These are phyloP conservation scores for Taiozyma sp. DNA, from an alignment of 1,139 yeast genomes.

Conservation along the genomic window DNA sequence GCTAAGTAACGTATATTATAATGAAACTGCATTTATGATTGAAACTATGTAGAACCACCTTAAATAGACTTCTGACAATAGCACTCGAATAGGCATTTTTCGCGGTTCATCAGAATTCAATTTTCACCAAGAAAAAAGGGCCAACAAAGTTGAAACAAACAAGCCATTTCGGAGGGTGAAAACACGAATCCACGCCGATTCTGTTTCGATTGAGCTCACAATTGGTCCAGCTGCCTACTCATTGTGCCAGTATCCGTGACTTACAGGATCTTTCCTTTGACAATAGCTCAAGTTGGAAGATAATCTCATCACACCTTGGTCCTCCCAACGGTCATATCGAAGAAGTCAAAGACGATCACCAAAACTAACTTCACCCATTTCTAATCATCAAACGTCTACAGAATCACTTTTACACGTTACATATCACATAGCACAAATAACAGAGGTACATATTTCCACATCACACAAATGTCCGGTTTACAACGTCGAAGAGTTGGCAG, in stretches of 20 bases:
- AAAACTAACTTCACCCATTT: background rate
- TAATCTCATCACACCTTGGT: background rate
- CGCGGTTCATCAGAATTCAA: background rate
- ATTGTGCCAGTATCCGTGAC: background rate
- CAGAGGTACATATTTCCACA: background rate
- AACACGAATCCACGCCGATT: background rate
- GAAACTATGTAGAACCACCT: background rate
- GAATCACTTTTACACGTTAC: background rate
- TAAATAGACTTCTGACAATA: background rate
- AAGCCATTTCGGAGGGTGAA: background rate
- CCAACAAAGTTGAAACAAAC: background rate
- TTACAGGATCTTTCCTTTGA: background rate
- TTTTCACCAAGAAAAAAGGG: background rate
- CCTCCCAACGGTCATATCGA: background rate
- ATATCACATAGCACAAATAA: background rate
- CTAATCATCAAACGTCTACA: background rate
- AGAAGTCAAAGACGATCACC: background rate
- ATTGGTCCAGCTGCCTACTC: background rate
- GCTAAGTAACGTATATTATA: background rate
- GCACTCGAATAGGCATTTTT: background rate
- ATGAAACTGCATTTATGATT: background rate
- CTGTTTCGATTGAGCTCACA: background rate
- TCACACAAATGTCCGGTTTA: slow-evolving; percentile 31
- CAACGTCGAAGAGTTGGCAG: slow-evolving; percentile 42
- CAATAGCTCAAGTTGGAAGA: background rate